These are phyloP conservation scores for Ophiosphaerella herpotricha DNA, from an alignment of 2,329 filamentous ascomycete genomes.

Conservation along the genomic window DNA sequence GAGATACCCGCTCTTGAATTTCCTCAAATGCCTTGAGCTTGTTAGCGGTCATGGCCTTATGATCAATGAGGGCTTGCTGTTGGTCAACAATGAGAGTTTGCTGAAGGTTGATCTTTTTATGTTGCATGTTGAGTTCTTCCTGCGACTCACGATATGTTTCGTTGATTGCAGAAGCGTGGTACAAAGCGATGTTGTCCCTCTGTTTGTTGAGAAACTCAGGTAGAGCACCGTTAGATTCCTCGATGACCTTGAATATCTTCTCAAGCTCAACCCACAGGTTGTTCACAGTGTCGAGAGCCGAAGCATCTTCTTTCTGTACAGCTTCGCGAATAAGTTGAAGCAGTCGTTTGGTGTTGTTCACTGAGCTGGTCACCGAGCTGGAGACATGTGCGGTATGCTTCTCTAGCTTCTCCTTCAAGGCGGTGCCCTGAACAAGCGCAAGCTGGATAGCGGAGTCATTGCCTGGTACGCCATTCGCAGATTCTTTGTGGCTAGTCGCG, in stretches of 20 bases:
- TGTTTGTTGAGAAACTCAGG: slow-evolving; percentile 35
- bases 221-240: slow-evolving; percentile 22
- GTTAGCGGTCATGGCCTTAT: slow-evolving; percentile 19
- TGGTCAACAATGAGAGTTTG: slow-evolving; percentile 34
- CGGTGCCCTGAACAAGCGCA: slow-evolving; percentile 23
- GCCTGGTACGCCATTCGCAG: not conserved
- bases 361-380: slow-evolving; percentile 8
- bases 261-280: slow-evolving; percentile 34
- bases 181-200: slow-evolving; percentile 31
- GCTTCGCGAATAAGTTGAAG: slow-evolving; percentile 29
- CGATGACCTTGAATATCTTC: slow-evolving; percentile 24
- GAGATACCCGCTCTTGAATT: slow-evolving; percentile 30
- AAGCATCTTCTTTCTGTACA: slow-evolving; percentile 16
- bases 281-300: slow-evolving; percentile 19
- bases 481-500: slow-evolving; percentile 8
- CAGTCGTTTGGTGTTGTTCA: slow-evolving; percentile 26
- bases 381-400: slow-evolving; percentile 25
- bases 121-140: slow-evolving; percentile 29
- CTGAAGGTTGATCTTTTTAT: slow-evolving; percentile 36
- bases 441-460: slow-evolving; percentile 24
- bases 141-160: slow-evolving; percentile 27
- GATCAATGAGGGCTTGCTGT: slow-evolving; percentile 30
- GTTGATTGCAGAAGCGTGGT: slow-evolving; percentile 29
- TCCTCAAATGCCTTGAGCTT: slow-evolving; percentile 29
- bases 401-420: slow-evolving; percentile 27